Evolutionary conservation across 139 green algal genomes (phyloP), one percentile per base, ranked within the genome.

Genomic region (Chlamydomonas sphaeroides): DNA sequence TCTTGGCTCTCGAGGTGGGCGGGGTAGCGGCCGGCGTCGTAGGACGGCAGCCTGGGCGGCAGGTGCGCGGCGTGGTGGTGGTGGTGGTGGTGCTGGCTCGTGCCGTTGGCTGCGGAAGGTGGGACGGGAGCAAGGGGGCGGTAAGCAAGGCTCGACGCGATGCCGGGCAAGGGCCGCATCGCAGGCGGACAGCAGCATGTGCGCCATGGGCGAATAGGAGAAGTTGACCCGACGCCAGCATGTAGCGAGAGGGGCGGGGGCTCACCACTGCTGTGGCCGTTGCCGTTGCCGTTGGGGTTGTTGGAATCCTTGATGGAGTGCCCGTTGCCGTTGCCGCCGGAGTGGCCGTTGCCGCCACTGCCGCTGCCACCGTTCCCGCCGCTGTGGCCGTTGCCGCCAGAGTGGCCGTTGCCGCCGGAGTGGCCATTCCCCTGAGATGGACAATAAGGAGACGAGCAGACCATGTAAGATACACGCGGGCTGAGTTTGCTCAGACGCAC

Each of bases 271-370:
- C 85, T 89, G 74, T 82, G 35, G 69, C 85, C 85, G 68, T 89
- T 79, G 28, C 28, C 63, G 15, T 87, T 78, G 28, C 26, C 49
- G 21, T n/a, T 80, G 21, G 49, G 86, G 56, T 80, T 86, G 61
- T 90, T 87, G 62, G 66, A 85, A 69, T 89, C 86, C 76, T 89
- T 89, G 49, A 87, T 67, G 49, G 73, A 83, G 61, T 87, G 68
- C 53, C 85, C 87, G 45, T 91, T 89, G 67, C 84, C 78, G 53
- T 78, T 88, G 57, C 72, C 49, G 11, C 70, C 76, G 33, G 51
- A 80, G 51, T 51, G 48, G 38, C 84, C 63, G 66, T 35, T 56
- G 33, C 62, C 51, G 36, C 53, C 42, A 51, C 61, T 67, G 62
- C 72, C 62, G 42, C 42, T 48, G 14, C 35, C 4, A 59, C 65